Conservation (phyloP, 169 alveolate species). For the Neospora caninum region DNA sequence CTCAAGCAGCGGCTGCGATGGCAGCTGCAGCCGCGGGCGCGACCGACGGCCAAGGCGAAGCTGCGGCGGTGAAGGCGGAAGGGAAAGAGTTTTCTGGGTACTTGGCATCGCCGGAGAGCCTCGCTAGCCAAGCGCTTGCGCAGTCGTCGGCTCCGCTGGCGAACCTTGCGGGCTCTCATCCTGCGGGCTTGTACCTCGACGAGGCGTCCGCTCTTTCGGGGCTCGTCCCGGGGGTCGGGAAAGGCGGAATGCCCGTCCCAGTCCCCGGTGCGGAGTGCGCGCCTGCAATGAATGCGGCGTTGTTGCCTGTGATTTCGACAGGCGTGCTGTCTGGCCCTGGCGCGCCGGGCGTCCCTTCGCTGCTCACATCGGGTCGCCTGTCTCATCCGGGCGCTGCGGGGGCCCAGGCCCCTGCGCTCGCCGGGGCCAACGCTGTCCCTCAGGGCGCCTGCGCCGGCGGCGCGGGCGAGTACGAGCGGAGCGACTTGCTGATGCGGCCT, state of each 20-base stretch:
- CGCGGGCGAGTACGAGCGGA: neutral
- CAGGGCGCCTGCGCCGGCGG: neutral
- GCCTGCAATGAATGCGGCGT: neutral
- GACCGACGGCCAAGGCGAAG: neutral
- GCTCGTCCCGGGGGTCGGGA: neutral
- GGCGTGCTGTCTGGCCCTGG: neutral
- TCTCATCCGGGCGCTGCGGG: neutral
- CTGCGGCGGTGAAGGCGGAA: neutral
- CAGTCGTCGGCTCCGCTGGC: neutral
- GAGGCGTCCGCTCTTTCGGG: neutral
- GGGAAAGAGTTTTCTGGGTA: neutral
- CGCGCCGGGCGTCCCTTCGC: neutral
- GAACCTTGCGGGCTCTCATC: neutral
- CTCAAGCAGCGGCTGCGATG: neutral
- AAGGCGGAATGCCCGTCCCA: neutral
- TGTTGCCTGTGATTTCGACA: neutral
- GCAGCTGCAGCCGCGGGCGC: neutral
- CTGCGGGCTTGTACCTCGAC: neutral
- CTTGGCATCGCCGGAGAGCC: neutral
- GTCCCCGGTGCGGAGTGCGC: neutral
- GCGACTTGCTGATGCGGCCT: slow-evolving; percentile 29
- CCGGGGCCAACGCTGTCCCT: neutral
- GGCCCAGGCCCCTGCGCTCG: neutral
- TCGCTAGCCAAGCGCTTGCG: neutral
- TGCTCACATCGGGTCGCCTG: neutral